Evolutionary conservation across 768 basidiomycete species (phyloP), one percentile per base, ranked within the genome.

Genomic region (Goffeauzyma gilvescens): DNA sequence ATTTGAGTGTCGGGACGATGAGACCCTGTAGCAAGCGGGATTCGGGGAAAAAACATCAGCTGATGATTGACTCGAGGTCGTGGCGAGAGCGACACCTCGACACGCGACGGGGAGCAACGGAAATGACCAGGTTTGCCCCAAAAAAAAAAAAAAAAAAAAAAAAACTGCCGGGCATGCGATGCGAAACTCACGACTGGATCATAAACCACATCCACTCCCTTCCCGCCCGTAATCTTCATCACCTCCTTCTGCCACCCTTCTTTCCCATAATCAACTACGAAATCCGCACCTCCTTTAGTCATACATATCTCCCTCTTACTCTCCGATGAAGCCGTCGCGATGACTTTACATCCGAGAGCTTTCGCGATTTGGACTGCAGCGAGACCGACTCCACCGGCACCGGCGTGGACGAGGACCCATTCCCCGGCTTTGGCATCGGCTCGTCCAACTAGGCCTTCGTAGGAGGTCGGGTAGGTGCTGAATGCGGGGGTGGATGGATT

Each of bases 341-440:
- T 95, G 17, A 98, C 93, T 54, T 75, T 84, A 28, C 83, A 89
- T 20, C 87, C 90, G 35, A 93, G 70, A 6, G 72, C 87, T 86
- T 93, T 93, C 17, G 85, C 89, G 41, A 95, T 71, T 58, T 95
- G 90, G 14, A 87, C 76, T 6, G 90, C 89, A 5, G 78, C 76
- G 38, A 90, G 76, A 0, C 89, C 89, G 4, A 96, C 87, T 10
- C 87, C 90, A 3, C 90, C 90, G 1, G 89, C 90, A n/a, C 83
- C 82, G 6, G 87, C 90, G 38, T 85, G 84, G 4, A 96, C 78
- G 2, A 98, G 74, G 3, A 93, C 74, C 74, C 79, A 86, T 66
- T 95, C 90, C 77, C 83, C 86, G 41, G 74, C 65, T 57, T 86
- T 75, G 31, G 87, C 64, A 34, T 81, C 67, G 10, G 84, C 90